Base-by-base conservation (phyloP, 768 basidiomycete species). In the Kwoniella shandongensis region DNA sequence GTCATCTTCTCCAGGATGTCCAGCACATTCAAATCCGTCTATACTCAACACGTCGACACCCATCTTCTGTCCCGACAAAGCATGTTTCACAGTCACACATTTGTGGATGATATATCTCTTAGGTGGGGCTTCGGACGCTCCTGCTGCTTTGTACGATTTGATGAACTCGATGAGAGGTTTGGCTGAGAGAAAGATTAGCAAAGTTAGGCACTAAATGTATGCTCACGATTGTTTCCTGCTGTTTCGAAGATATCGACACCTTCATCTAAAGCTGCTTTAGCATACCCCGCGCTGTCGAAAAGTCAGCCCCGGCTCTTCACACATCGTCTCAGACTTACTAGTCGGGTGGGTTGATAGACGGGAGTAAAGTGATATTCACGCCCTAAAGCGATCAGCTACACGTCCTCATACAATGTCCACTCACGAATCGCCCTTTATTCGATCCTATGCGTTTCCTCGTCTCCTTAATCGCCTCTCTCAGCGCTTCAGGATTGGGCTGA, bases 1-100 rank as follows among this genome's bases (percentile, higher is more conserved):
- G 70, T 96, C 93, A 40, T 94, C 89, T 71, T 96, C 93, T 60
- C 93, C 93, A 17, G 91, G 91, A 76, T 92, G 90, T 23, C 92
- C 92, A 27, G 91, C 92, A 88, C 90, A 93, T 81, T 93, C 91
- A 59, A 93, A 88, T 0, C 91, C 90, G 57, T 93, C 91, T 26
- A 93, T 91, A 62, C 89, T 90, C 25, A 93, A 67, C 26, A 89
- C 79, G 76, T 93, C 91, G n/a, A 89, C 89, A 2, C 90, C 89
- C 72, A 85, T 67, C 61, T 72, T 80, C 46, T 82, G 82, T 53
- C 85, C 86, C 2, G 91, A 70, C 2, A 70, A 39, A 4, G 74
- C 74, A 55, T 75, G 74, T 35, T 70, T 68, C 15, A 75, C 56
- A 2, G 69, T 70, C 13, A 70, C 69, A 41, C 72, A 73, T 59